These are phyloP conservation scores for Aspergillus sp. DNA, from an alignment of 2,329 filamentous ascomycete species.

Conservation along the genomic window DNA sequence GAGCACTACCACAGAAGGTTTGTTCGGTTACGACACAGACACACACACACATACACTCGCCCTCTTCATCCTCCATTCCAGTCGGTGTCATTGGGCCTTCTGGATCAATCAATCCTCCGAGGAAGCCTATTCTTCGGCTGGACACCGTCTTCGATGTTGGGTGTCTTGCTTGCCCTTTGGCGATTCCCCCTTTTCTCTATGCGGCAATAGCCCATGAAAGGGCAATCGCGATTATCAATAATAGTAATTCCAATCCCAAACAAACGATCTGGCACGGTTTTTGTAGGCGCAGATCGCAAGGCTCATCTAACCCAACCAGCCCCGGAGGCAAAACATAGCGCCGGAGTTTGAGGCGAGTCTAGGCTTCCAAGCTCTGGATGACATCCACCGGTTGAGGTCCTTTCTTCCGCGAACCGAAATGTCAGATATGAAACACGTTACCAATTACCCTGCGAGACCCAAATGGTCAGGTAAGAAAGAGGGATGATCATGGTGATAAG, in stretches of 20 bases:
- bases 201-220: background rate
- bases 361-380: conserved; percentile 2
- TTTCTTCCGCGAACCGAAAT: conserved; percentile 3
- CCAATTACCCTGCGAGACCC: background rate
- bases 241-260: conserved; percentile 3
- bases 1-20: conserved; percentile 14
- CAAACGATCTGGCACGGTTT: conserved; percentile 3
- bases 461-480: background rate
- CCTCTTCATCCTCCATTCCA: background rate
- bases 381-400: background rate
- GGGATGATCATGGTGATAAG: background rate
- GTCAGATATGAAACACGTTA: background rate
- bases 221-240: background rate
- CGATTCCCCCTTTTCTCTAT: background rate
- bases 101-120: conserved; percentile 5
- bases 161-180: background rate
- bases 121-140: background rate
- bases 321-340: conserved; percentile 9
- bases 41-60: background rate
- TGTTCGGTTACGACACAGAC: conserved; percentile 14
- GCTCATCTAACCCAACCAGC: conserved; percentile 12
- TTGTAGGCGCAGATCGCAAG: conserved; percentile 10
- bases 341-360: conserved; percentile 2
- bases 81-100: conserved; percentile 1
- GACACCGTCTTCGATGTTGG: background rate